Conservation (phyloP, 1,284 basidiomycete genomes). For the Psilocybe mexicana region DNA sequence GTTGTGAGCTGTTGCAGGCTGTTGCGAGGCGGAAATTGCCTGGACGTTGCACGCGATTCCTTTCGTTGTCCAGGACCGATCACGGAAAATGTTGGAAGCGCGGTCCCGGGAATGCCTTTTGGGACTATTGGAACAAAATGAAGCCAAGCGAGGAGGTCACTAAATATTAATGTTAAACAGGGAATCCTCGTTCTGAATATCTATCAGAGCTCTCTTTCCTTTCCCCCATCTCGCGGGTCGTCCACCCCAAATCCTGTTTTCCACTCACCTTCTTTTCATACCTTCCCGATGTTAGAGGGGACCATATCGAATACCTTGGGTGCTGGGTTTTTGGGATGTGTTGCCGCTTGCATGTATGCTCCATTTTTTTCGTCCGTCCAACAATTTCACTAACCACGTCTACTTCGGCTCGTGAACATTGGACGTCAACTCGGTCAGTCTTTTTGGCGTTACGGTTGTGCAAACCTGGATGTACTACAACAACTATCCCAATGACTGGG, state of each 20-base stretch:
- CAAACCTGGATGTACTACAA: conserved; percentile 2
- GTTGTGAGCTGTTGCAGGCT: no score
- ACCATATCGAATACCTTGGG: conserved; percentile 2
- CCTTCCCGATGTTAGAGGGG: neutral
- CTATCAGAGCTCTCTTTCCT: neutral
- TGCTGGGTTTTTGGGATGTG: conserved; percentile 3
- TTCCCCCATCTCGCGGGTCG: neutral
- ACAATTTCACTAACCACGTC: neutral
- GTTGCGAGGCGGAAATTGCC: no score
- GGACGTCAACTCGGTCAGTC: neutral
- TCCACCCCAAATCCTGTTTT: neutral
- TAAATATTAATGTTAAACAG: no score
- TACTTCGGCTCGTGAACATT: no score
- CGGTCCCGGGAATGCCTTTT: no score
- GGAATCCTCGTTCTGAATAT: no score
- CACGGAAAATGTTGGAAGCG: no score
- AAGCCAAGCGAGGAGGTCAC: no score
- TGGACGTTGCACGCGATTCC: no score
- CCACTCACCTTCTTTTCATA: neutral
- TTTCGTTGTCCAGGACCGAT: no score
- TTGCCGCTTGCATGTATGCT: conserved; percentile 2
- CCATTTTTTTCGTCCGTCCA: neutral
- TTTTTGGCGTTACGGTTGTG: conserved; percentile 2
- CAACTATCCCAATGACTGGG: conserved; percentile 5
- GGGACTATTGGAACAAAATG: no score